phyloP scores from a whole-genome alignment of 73 alveolate genomes.

The Paramecium biaurelia region DNA sequence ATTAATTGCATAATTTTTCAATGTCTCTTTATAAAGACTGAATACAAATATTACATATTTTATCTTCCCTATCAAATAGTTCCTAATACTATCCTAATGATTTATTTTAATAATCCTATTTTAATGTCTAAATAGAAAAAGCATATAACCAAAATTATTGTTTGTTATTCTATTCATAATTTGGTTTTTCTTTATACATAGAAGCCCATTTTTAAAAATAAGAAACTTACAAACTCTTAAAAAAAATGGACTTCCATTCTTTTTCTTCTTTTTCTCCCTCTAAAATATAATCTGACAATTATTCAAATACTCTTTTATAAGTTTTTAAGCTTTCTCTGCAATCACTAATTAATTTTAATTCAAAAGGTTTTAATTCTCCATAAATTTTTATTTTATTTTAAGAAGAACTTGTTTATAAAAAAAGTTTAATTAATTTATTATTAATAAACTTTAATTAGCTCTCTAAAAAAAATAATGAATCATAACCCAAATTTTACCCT shows the following conservation, averaged over 20 bases:
- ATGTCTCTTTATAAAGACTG: not conserved
- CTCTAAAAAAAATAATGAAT: not conserved
- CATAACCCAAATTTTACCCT: not conserved
- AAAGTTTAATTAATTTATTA: not conserved
- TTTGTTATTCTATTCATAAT: not conserved
- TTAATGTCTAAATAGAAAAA: not conserved
- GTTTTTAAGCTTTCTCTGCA: not conserved
- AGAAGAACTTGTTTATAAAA: not conserved
- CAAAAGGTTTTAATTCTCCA: not conserved
- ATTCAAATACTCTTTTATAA: not conserved
- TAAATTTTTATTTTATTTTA: not conserved
- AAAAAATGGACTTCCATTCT: not conserved
- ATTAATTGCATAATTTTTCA: not conserved
- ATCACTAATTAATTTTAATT: not conserved
- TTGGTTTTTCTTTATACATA: not conserved
- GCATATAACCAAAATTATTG: not conserved
- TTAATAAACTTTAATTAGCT: not conserved
- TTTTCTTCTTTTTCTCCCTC: conserved; percentile 9
- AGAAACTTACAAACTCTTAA: not conserved
- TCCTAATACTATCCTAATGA: not conserved
- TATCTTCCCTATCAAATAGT: not conserved
- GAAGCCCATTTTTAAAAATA: not conserved
- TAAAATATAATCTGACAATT: not conserved
- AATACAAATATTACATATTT: not conserved
- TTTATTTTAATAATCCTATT: not conserved